Percentiles rank a stretch among this genome's conserved stretches.
These are phyloP conservation scores for Cephalotrichum gorgonifer DNA, from an alignment of 2,329 filamentous ascomycete species.

Conservation along the genomic window DNA sequence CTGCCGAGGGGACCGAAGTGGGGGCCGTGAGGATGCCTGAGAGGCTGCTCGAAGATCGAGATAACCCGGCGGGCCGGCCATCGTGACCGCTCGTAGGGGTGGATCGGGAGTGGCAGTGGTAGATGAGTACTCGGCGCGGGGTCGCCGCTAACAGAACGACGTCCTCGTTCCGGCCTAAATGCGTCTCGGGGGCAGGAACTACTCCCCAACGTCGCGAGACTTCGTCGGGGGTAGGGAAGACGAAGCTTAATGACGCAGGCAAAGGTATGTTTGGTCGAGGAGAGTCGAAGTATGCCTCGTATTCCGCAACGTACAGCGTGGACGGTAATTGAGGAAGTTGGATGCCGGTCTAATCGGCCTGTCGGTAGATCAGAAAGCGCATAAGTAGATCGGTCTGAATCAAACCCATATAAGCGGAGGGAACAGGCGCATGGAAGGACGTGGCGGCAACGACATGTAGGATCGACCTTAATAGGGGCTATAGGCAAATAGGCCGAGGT, in stretches of 20 bases:
- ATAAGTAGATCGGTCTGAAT: conserved; percentile 9
- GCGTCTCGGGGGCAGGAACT: neutral
- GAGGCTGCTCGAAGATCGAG: conserved; percentile 52
- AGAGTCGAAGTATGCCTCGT: no score
- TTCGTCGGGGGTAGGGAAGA: neutral
- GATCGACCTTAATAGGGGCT: neutral
- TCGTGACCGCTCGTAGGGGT: conserved; percentile 19
- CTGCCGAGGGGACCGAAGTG: conserved; percentile 62
- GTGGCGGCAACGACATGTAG: neutral
- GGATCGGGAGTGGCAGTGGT: conserved; percentile 2
- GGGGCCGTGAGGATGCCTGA: conserved; percentile 40
- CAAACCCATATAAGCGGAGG: conserved; percentile 6
- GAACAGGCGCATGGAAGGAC: neutral
- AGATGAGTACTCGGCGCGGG: neutral
- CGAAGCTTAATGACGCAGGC: neutral
- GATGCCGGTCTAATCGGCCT: conserved; percentile 2
- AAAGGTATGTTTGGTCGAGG: neutral
- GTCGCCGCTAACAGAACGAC: neutral
- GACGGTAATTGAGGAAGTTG: neutral
- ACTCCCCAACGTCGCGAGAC: neutral
- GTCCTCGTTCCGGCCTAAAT: neutral
- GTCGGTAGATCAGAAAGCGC: conserved; percentile 3
- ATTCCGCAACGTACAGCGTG: no score
- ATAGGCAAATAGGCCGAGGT: neutral
- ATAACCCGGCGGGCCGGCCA: conserved; percentile 46